Base-by-base conservation (phyloP, 2,329 filamentous ascomycete genomes). In the Verruconis gallopava region DNA sequence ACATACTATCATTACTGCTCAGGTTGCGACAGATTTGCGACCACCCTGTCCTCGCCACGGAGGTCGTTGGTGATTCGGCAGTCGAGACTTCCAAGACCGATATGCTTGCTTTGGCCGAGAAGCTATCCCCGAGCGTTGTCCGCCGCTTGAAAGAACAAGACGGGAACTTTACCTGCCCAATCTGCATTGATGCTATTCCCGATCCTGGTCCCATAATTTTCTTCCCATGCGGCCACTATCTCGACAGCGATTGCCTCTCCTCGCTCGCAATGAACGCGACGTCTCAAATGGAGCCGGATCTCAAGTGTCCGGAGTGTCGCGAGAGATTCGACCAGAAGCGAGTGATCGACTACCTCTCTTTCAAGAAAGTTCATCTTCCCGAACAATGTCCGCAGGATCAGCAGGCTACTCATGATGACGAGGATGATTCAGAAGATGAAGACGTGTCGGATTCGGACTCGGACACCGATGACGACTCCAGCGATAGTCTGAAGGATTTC, bases 11-110 rank as follows among this genome's bases (percentile, higher is more conserved):
- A 5, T 67, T 94, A 14, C 68, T 91, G 34, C 68, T 91, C 35
- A 78, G 84, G 18, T 69, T 91, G n/a, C 77, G 84, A 14, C 84
- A 89, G 58, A 79, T 80, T 15, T 85, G 80, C 52, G 88, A 82
- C 50, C 84, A 89, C 55, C 82, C 81, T 1, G 77, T 79, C 53
- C 61, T 84, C 20, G 40, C 3, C 12, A 22, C 40, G 2, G 33
- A 9, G 9, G 11, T 36, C 11, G 17, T 82, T 40, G 73, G 67
- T 34, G 47, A 53, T 4, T 62, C 62, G 33, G 61, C 63, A 12
- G 63, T 66, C 17, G 69, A 68, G 4, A 58, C 72, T 15, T 60
- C 65, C 2, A 67, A 69, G 38, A 63, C 73, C 4, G 67, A 77
- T 20, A 71, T 84, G 55, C 53, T 75, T 12, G 66, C 69, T 2